Base-by-base conservation (phyloP, 1,139 yeast genomes). In the Maudiozyma humilis region DNA sequence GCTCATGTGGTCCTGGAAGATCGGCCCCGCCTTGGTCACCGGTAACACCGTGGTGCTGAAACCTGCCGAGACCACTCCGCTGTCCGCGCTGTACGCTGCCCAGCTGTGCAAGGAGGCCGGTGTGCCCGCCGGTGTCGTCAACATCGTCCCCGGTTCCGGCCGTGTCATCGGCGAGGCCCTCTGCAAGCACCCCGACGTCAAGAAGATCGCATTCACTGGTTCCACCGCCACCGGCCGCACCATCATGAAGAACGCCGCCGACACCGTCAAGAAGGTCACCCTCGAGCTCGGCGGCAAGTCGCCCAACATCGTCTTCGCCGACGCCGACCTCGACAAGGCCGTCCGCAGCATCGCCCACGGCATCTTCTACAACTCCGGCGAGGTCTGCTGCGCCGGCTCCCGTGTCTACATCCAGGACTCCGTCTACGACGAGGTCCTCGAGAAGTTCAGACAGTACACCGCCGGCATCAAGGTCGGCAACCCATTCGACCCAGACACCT, bases 141-240 rank as follows among this genome's bases (percentile, higher is more conserved):
- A 84, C 63, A 76, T 81, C 47, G 70, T 86, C 58, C 72, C 87
- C 59, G 83, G 88, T 54, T 72, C 72, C 56, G 79, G 86, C 68
- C 68, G 73, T 66, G 70, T 78, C 64, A 75, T 78, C 53, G 81
- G 84, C 67, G 72, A 77, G 59, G 70, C 78, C 40, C 67, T 81
- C 62, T 69, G 80, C 45, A 64, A 68, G 46, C 83, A 80, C 59
- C 78, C 76, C 48, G 75, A 69, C 52, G 71, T 86, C 52, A 75
- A 76, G 52, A 87, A 83, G 64, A 75, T 86, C 57, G 88, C 94
- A 2, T 86, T 86, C 65, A 86, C 95, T 41, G 95, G 95, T 51
- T 83, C 94, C 16, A 86, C 93, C 25, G 80, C 79, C 23, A 83
- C 88, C 47, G 95, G 95, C 56, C 73, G 82, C 59, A 74, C 72